Conservation (phyloP, 495 filamentous ascomycete genomes). For the Aspergillus steynii region DNA sequence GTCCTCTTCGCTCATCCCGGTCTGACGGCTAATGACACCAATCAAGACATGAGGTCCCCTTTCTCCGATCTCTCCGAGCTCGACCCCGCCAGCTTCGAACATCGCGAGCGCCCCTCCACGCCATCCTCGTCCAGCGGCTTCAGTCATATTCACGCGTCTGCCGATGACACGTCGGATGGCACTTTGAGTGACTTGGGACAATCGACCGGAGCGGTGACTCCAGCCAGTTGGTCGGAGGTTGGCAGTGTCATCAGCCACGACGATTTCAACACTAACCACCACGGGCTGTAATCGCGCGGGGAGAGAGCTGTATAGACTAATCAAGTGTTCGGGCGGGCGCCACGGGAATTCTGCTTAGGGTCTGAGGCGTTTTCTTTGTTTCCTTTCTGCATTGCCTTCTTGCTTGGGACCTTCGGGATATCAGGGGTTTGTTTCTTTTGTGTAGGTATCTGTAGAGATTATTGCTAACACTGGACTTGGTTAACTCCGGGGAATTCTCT, state of each 20-base stretch:
- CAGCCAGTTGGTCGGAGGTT: slow-evolving; percentile 76
- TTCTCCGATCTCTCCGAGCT: slow-evolving; percentile 30
- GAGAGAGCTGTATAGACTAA: slow-evolving; percentile 6
- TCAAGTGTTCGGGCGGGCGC: background rate
- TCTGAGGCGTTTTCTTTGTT: background rate
- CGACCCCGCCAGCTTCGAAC: slow-evolving; percentile 13
- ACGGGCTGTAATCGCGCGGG: slow-evolving; percentile 25
- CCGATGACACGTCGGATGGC: slow-evolving; percentile 45
- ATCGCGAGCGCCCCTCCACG: slow-evolving; percentile 34
- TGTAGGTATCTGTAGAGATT: background rate
- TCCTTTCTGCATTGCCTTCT: background rate
- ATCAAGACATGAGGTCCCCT: slow-evolving; percentile 25
- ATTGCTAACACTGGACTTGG: background rate
- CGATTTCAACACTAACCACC: slow-evolving; percentile 27
- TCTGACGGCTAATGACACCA: slow-evolving; percentile 30
- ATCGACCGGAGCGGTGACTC: slow-evolving; percentile 55
- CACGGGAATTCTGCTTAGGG: slow-evolving; percentile 2
- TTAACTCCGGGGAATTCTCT: too few species aligned
- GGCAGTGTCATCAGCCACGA: slow-evolving; percentile 68
- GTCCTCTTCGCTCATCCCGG: slow-evolving; percentile 39
- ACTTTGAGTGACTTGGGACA: slow-evolving; percentile 65
- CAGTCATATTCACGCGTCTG: slow-evolving; percentile 33
- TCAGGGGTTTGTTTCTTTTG: background rate
- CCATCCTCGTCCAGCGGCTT: slow-evolving; percentile 40
- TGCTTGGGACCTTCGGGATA: background rate